A percentile compares a stretch with the other conserved stretches of the same genome.
phyloP scores from a whole-genome alignment of 1,284 basidiomycete species.

The Austroboletus olivaceoglutinosus region DNA sequence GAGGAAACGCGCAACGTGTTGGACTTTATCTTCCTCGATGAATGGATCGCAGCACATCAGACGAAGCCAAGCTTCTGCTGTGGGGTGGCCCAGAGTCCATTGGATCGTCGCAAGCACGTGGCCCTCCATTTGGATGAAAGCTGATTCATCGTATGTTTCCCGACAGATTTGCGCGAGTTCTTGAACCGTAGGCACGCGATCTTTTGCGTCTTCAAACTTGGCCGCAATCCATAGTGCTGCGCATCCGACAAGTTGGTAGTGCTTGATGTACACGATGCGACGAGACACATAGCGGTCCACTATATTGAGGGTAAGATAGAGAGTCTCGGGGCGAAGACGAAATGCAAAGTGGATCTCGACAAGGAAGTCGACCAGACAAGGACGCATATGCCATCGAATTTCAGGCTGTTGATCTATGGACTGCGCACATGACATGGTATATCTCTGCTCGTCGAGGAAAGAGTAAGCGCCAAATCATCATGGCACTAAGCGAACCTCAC shows the following conservation, averaged over 20 bases:
- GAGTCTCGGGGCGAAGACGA: slow-evolving; percentile 94
- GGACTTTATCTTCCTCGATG: slow-evolving; percentile 84
- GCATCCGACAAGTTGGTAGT: slow-evolving; percentile 99
- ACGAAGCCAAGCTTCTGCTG: slow-evolving; percentile 96
- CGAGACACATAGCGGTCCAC: slow-evolving; percentile 99
- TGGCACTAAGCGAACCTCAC: slow-evolving; percentile 49
- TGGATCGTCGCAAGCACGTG: slow-evolving; percentile 96
- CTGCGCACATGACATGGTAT: slow-evolving; percentile 84
- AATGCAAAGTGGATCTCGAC: slow-evolving; percentile 98
- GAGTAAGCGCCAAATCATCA: slow-evolving; percentile 10
- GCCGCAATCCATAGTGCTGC: slow-evolving; percentile 98
- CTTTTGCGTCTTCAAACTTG: slow-evolving; percentile 99
- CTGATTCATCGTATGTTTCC: slow-evolving; percentile 92
- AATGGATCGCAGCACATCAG: slow-evolving; percentile 68
- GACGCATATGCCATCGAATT: slow-evolving; percentile 98
- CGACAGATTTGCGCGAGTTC: slow-evolving; percentile 95
- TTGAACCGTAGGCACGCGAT: slow-evolving; percentile 92
- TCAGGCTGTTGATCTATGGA: slow-evolving; percentile 99
- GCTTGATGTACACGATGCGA: slow-evolving; percentile 97
- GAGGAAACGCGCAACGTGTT: slow-evolving; percentile 93
- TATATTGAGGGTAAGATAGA: slow-evolving; percentile 98
- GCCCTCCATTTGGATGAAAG: slow-evolving; percentile 96
- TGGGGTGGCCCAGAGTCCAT: slow-evolving; percentile 97
- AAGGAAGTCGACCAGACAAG: slow-evolving; percentile 97
- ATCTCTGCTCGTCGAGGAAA: slow-evolving; percentile 49